Evolutionary conservation across 225 moss, liverwort and hornwort genomes (phyloP).

Genomic region (Marchantia polymorpha): DNA sequence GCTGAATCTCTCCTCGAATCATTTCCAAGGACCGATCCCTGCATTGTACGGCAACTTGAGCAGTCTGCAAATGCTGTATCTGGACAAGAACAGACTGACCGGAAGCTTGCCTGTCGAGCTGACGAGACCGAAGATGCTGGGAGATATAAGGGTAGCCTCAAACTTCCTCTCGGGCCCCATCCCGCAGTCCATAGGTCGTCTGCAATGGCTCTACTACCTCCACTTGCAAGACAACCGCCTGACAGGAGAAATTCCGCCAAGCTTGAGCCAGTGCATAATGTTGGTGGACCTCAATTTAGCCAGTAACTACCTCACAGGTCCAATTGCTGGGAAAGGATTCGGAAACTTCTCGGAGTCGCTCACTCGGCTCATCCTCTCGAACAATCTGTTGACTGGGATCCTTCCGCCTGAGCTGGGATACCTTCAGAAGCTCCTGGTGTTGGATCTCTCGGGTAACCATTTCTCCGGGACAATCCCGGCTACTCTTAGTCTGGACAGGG

Average conservation of each 20-base stretch:
- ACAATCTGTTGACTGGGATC: slow-evolving; percentile 54
- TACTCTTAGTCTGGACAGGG: slow-evolving; percentile 11
- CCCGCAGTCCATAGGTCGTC: not conserved
- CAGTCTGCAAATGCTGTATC: slow-evolving; percentile 26
- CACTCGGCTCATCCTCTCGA: slow-evolving; percentile 52
- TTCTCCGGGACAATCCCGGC: slow-evolving; percentile 47
- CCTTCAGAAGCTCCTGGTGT: slow-evolving; percentile 44
- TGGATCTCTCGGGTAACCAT: slow-evolving; percentile 51
- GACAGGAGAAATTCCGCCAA: slow-evolving; percentile 7
- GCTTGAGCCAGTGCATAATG: slow-evolving; percentile 8
- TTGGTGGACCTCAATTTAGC: slow-evolving; percentile 15
- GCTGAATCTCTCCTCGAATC: slow-evolving; percentile 49
- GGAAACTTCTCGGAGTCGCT: slow-evolving; percentile 17
- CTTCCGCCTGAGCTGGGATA: slow-evolving; percentile 54
- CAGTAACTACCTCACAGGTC: slow-evolving; percentile 2
- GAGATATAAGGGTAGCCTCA: not conserved
- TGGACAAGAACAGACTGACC: slow-evolving; percentile 17
- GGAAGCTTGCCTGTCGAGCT: slow-evolving; percentile 14
- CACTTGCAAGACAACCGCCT: slow-evolving; percentile 6
- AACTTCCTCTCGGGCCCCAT: slow-evolving; percentile 2
- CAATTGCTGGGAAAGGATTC: slow-evolving; percentile 3
- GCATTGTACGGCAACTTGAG: slow-evolving; percentile 8
- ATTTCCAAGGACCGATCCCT: slow-evolving; percentile 50
- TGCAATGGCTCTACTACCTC: not conserved
- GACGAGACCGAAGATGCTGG: not conserved